Evolutionary conservation across 352 stramenopile genomes (phyloP), one percentile per base, ranked within the genome.

Genomic region (Pythium sp.): DNA sequence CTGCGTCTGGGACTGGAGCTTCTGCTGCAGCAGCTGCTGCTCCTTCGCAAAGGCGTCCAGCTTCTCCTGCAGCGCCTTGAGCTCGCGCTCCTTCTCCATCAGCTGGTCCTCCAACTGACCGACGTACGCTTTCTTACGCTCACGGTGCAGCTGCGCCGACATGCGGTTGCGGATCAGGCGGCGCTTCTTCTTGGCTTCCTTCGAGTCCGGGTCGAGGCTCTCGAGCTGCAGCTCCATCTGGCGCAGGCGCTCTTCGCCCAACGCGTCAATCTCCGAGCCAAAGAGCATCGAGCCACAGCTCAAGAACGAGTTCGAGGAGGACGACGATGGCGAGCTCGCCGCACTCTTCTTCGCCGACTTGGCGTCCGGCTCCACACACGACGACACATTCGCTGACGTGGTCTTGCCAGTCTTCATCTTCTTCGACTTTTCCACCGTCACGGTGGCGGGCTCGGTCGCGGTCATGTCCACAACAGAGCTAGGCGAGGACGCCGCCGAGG

Each of bases 161-260:
- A 95, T 95, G 76, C 88, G 88, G 69, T 95, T 95, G 54, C 88
- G 88, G 53, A 95, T 95, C 6, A 95, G 67, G 6, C 88, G 84
- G 24, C 88, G 86, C 75, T 95, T 95, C 79, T 95, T 95, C 82
- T 95, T 95, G 61, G 88, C 86, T 64, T 95, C 88, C 64, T 95
- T 95, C 64, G 88, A 95, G 69, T 95, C 88, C 8, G 88, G 85
- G 58, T 95, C 86, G 54, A 95, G 72, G 58, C 84, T 87, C 69
- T 94, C 82, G 20, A 95, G 74, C 68, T 95, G 88, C 34, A 86
- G 80, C 62, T 95, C 88, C 88, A 95, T 94, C 15, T 78, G 78
- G 6, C 87, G 87, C 51, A 95, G 72, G 0, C 86, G 87, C 72
- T 95, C 88, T 65, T 94, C 87, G 6, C 82, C 84, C 38, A 83